phyloP scores from a whole-genome alignment of 2,329 filamentous ascomycete genomes.

The Conoideocrella luteorostrata region DNA sequence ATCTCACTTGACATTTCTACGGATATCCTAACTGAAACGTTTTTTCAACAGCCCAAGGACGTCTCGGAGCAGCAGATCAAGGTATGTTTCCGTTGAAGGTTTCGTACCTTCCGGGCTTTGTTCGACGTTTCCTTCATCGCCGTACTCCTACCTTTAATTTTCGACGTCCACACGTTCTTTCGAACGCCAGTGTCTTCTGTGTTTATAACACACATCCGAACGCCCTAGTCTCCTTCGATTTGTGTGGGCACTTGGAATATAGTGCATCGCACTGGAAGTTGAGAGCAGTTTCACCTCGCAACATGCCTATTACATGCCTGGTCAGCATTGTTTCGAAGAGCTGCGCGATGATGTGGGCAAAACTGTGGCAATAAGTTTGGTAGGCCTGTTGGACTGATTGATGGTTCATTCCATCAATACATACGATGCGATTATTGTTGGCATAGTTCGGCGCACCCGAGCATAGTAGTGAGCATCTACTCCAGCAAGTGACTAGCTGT shows the following conservation, averaged over 20 bases:
- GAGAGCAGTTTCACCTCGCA: constrained; percentile 52
- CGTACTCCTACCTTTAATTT: constrained; percentile 24
- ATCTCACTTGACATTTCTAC: constrained; percentile 33
- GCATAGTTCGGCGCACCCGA: constrained; percentile 29
- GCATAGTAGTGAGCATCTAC: constrained; percentile 46
- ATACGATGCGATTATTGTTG: constrained; percentile 8
- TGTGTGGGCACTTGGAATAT: constrained; percentile 22
- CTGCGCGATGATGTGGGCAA: constrained; percentile 18
- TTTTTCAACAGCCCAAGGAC: constrained; percentile 75
- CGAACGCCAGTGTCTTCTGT: constrained; percentile 6
- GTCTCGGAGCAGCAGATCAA: constrained; percentile 97
- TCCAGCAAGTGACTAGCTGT: neutral
- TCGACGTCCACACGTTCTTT: constrained; percentile 17
- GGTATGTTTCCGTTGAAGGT: constrained; percentile 96
- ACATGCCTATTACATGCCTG: constrained; percentile 40
- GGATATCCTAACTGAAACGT: neutral
- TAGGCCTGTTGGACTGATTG: constrained; percentile 5
- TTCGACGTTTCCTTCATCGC: constrained; percentile 51
- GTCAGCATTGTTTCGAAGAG: constrained; percentile 38
- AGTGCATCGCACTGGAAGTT: constrained; percentile 41
- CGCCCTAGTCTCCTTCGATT: constrained; percentile 26
- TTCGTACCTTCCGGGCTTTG: constrained; percentile 61
- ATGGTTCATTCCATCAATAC: constrained; percentile 3
- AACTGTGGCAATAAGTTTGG: constrained; percentile 16
- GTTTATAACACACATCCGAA: constrained; percentile 1